Percentiles rank a stretch among this genome's conserved stretches.
These are phyloP conservation scores for Trypanosoma congolense DNA, from an alignment of 208 protist genomes.

Conservation along the genomic window DNA sequence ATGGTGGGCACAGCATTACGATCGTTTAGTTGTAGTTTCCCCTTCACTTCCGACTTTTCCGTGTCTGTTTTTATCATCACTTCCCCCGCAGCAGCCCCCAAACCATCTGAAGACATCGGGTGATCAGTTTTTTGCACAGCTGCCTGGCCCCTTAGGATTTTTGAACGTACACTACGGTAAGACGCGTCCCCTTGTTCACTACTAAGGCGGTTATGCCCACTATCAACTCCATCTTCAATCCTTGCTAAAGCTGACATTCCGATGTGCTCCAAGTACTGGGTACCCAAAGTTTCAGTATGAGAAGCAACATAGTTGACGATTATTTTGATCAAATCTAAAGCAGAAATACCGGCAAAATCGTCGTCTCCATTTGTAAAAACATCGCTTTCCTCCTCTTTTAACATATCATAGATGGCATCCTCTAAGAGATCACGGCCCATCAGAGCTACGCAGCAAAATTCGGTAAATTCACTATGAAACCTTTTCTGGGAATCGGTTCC, in stretches of 20 bases:
- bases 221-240: constrained; percentile 29
- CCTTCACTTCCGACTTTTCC: too few species aligned
- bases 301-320: constrained; percentile 49
- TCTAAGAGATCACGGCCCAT: constrained; percentile 50
- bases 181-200: too few species aligned
- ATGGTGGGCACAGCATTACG: constrained; percentile 29
- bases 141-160: too few species aligned
- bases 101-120: too few species aligned
- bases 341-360: constrained; percentile 37
- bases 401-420: constrained; percentile 57
- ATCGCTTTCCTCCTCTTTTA: constrained; percentile 34
- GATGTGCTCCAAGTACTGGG: constrained; percentile 69
- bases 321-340: constrained; percentile 44
- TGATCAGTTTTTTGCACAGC: constrained; percentile 5
- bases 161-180: too few species aligned
- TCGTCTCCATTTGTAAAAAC: constrained; percentile 23
- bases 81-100: too few species aligned
- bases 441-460: constrained; percentile 60
- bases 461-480: constrained; percentile 64
- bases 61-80: too few species aligned
- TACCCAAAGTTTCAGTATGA: constrained; percentile 37
- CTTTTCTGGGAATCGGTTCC: constrained; percentile 67
- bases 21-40: too few species aligned
- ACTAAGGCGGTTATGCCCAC: constrained; percentile 8
- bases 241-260: constrained; percentile 38